These are phyloP conservation scores for Spongispora temasekensis DNA, from an alignment of 1,284 basidiomycete species.

Conservation along the genomic window DNA sequence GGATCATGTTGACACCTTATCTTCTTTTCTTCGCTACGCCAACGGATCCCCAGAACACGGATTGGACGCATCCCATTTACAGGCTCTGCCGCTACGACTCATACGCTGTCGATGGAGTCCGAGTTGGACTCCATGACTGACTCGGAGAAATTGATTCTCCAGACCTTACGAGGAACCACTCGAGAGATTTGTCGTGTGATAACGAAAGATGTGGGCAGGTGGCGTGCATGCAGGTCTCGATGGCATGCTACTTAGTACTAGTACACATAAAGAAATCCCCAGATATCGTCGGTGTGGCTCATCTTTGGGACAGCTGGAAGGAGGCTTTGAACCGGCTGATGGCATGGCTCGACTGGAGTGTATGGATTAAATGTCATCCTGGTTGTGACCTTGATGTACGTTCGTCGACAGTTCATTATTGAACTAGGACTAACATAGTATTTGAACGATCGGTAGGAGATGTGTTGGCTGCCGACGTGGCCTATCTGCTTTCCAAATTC, in stretches of 20 bases:
- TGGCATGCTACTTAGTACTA: conserved; percentile 3
- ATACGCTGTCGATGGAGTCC: conserved; percentile 32
- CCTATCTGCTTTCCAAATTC: conserved; percentile 24
- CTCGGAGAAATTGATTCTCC: conserved; percentile 39
- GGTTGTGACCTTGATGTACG: conserved; percentile 36
- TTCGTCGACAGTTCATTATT: not conserved
- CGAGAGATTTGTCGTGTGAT: conserved; percentile 48
- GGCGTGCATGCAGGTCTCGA: conserved; percentile 38
- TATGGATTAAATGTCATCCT: conserved; percentile 41
- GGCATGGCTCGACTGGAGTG: conserved; percentile 42
- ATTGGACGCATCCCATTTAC: conserved; percentile 33
- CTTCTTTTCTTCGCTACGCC: conserved; percentile 12
- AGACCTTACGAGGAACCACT: conserved; percentile 35
- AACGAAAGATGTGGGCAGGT: conserved; percentile 44
- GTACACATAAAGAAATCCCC: not conserved
- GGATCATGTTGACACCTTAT: conserved; percentile 27
- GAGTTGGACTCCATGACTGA: conserved; percentile 27
- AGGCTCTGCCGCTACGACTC: conserved; percentile 37
- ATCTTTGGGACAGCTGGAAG: conserved; percentile 24
- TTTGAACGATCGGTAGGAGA: conserved; percentile 41
- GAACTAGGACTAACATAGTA: too few species aligned
- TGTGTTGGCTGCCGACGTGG: conserved; percentile 48
- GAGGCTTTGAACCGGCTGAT: conserved; percentile 33
- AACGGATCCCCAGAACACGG: not conserved
- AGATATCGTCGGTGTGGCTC: conserved; percentile 2